A percentile compares a stretch with the other conserved stretches of the same genome.
phyloP scores from a whole-genome alignment of 1,284 basidiomycete species.

The Rhodotorula sp. region DNA sequence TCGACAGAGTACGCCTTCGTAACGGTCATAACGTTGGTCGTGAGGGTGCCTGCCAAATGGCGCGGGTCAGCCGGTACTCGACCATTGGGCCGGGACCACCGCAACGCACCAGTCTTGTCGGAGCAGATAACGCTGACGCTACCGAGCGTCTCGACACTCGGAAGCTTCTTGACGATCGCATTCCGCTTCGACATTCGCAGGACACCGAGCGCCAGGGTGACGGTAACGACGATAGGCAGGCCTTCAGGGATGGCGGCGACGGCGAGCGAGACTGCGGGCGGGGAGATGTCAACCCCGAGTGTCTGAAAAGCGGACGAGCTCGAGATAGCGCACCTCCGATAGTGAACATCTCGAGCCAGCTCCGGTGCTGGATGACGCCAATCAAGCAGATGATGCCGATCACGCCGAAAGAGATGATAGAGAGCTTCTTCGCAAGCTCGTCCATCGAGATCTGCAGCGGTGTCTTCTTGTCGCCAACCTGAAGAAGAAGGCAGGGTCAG shows the following conservation, averaged over 20 bases:
- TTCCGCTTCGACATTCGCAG: constrained; percentile 89
- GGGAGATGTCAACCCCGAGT: neutral
- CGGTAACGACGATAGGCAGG: constrained; percentile 93
- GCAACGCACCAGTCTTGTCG: constrained; percentile 83
- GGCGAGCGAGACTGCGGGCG: constrained; percentile 75
- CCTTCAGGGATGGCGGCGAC: constrained; percentile 98
- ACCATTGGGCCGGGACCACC: too few relatives aligned
- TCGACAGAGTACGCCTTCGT: constrained; percentile 84
- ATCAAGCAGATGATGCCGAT: constrained; percentile 92
- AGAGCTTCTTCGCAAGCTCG: constrained; percentile 89
- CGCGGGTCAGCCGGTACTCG: too few relatives aligned
- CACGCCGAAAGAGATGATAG: constrained; percentile 82
- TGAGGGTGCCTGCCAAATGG: constrained; percentile 72
- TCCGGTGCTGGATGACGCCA: constrained; percentile 79
- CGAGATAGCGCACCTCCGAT: constrained; percentile 72
- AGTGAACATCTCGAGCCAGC: constrained; percentile 98
- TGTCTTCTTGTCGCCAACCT: constrained; percentile 90
- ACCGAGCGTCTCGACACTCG: constrained; percentile 90
- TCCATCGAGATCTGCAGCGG: constrained; percentile 95
- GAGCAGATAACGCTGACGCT: constrained; percentile 94
- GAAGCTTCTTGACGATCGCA: constrained; percentile 94
- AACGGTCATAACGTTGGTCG: constrained; percentile 93
- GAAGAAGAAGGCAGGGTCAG: neutral
- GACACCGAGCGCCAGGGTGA: constrained; percentile 91
- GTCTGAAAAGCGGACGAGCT: neutral